A percentile compares a stretch with the other conserved stretches of the same genome.
Evolutionary conservation across 1,139 yeast species (phyloP).

Genomic region (Pichia sp.): DNA sequence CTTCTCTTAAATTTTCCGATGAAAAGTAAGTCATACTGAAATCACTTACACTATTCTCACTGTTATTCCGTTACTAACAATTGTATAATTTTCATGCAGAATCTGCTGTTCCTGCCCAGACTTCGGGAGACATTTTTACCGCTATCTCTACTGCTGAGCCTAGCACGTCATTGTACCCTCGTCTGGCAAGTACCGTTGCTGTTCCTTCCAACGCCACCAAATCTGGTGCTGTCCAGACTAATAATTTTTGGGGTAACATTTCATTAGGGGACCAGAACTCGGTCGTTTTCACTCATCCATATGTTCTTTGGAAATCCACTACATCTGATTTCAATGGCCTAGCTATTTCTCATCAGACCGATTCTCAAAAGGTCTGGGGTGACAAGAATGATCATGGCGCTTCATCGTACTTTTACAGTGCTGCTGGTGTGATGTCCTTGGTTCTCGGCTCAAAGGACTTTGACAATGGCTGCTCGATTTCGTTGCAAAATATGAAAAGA

Average conservation of each 20-base stretch:
- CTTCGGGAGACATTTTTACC: conserved; percentile 31
- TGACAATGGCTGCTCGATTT: conserved; percentile 35
- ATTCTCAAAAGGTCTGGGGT: conserved; percentile 57
- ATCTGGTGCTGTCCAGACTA: conserved; percentile 60
- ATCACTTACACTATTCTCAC: not conserved
- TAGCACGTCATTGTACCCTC: conserved; percentile 40
- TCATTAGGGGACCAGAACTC: conserved; percentile 58
- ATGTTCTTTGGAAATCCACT: conserved; percentile 58
- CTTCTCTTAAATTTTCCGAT: not conserved
- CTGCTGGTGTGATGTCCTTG: conserved; percentile 41
- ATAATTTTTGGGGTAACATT: conserved; percentile 77
- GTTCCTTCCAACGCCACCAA: conserved; percentile 38
- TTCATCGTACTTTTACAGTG: conserved; percentile 32
- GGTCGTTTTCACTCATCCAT: conserved; percentile 73
- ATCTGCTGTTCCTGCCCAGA: conserved; percentile 14
- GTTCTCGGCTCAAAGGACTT: conserved; percentile 55
- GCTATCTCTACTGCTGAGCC: conserved; percentile 46
- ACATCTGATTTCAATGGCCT: conserved; percentile 43
- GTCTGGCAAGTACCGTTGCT: conserved; percentile 41
- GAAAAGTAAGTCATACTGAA: not conserved
- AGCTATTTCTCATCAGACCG: conserved; percentile 61
- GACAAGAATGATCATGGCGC: conserved; percentile 35
- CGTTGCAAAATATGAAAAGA: conserved; percentile 47
- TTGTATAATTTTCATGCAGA: not conserved
- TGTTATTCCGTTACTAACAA: not conserved